Base-by-base conservation (phyloP, 192 early-diverging fungal species). In the Coemansia sp. region DNA sequence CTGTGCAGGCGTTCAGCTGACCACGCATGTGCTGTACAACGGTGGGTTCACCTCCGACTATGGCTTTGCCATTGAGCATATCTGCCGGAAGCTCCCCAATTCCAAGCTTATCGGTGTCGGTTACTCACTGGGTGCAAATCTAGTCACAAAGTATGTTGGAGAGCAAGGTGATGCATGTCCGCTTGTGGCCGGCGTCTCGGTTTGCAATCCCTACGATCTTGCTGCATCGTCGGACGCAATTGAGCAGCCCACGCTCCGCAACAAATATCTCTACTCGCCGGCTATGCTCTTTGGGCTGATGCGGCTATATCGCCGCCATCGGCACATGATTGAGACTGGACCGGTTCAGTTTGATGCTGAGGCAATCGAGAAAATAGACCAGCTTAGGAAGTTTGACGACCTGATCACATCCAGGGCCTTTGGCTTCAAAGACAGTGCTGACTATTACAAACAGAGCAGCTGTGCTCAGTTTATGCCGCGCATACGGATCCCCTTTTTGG, bases 61-160 rank as follows among this genome's bases (percentile, higher is more conserved):
- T 33, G 67, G 70, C 55, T 64, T 64, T 52, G 76, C 76, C 1
- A 66, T 83, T 10, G 67, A 68, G 22, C 67, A 78, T 46, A 60
- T 83, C 19, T 68, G 25, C 25, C 53, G 90, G 19, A 81, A 88
- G 29, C 71, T 84, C 54, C 88, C 92, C 2, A 62, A 74, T 30
- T 86, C 91, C 30, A 84, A 90, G 21, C 62, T 96, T 50, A 76
- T 94, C 54, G 93, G 87, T 20, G 78, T 94, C 60, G 96, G 96
- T 5, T 98, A 92, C 74, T 93, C 91, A 42, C 82, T 98, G 54
- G 96, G 96, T 22, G 87, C 94, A 29, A 98, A 98, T 69, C 86
- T 98, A 51, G 60, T 98, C 33, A 88, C 90, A 64, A 98, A 96
- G 84, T 93, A 88, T 51, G 86, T 92, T 21, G 93, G 93, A n/a